These are phyloP conservation scores for Septoria linicola DNA, from an alignment of 2,329 filamentous ascomycete species.

Conservation along the genomic window DNA sequence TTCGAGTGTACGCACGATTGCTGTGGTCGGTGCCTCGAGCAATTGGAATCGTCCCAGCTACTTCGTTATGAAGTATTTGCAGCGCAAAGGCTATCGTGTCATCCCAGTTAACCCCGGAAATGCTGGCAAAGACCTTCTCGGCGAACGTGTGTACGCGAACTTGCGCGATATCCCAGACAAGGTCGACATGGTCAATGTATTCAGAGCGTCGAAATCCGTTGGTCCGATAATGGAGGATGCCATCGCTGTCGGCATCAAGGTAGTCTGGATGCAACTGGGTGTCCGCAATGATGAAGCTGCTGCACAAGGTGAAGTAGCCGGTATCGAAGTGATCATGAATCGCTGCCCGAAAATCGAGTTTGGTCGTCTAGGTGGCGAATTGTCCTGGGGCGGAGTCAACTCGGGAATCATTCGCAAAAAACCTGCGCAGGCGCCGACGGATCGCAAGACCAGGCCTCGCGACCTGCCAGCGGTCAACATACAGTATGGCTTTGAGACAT, in stretches of 20 bases:
- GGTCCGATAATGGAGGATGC: slow-evolving; percentile 22
- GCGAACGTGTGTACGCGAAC: slow-evolving; percentile 20
- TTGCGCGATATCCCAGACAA: slow-evolving; percentile 21
- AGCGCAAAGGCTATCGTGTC: slow-evolving; percentile 24
- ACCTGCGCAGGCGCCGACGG: slow-evolving; percentile 18
- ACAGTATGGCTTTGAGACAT: slow-evolving; percentile 20
- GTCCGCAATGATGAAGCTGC: slow-evolving; percentile 23
- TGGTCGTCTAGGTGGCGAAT: slow-evolving; percentile 21
- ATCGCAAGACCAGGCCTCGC: slow-evolving; percentile 2
- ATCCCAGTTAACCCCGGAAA: slow-evolving; percentile 23
- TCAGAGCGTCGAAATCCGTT: slow-evolving; percentile 20
- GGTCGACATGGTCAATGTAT: slow-evolving; percentile 24
- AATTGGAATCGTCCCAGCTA: slow-evolving; percentile 25
- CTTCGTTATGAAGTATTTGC: slow-evolving; percentile 24
- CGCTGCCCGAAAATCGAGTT: slow-evolving; percentile 25
- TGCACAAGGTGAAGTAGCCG: slow-evolving; percentile 20
- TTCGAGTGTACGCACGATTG: slow-evolving; percentile 20
- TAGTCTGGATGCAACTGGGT: slow-evolving; percentile 24
- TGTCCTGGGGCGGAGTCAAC: slow-evolving; percentile 23
- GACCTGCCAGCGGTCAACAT: slow-evolving; percentile 14
- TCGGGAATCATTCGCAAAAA: slow-evolving; percentile 23
- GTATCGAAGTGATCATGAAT: slow-evolving; percentile 23
- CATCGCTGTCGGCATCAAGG: slow-evolving; percentile 17
- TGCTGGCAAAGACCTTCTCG: slow-evolving; percentile 21
- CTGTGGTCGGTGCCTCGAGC: slow-evolving; percentile 21